Percentiles rank a stretch among this genome's conserved stretches.
Evolutionary conservation across 2,329 filamentous ascomycete genomes (phyloP).

Genomic region (Graphilbum fragrans): DNA sequence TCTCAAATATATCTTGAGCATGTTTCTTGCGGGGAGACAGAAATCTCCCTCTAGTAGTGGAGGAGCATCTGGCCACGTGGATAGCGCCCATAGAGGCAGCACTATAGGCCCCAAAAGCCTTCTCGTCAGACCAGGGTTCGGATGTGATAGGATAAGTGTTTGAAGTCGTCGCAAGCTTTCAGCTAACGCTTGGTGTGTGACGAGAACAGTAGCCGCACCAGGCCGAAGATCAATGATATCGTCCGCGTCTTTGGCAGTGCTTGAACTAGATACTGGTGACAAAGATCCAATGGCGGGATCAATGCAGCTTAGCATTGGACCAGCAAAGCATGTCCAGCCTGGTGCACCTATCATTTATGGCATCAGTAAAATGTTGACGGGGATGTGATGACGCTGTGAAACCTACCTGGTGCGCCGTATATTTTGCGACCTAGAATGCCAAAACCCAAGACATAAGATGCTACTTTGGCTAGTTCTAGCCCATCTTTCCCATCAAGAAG

Average conservation of each 20-base stretch:
- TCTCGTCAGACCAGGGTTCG: slow-evolving; percentile 52
- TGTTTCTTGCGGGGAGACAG: slow-evolving; percentile 30
- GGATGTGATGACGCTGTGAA: not conserved
- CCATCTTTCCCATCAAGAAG: slow-evolving; percentile 51
- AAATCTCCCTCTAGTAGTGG: slow-evolving; percentile 23
- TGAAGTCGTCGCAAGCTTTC: slow-evolving; percentile 41
- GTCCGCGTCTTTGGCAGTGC: slow-evolving; percentile 16
- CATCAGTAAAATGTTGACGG: not conserved
- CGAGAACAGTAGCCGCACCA: slow-evolving; percentile 24
- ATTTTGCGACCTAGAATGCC: slow-evolving; percentile 53
- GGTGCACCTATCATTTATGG: slow-evolving; percentile 27
- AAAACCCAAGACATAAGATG: slow-evolving; percentile 51
- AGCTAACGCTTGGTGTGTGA: slow-evolving; percentile 33
- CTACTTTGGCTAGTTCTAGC: slow-evolving; percentile 43
- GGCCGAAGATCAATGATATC: slow-evolving; percentile 34
- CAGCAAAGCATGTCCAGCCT: slow-evolving; percentile 51
- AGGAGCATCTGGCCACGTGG: slow-evolving; percentile 31
- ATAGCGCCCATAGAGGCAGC: slow-evolving; percentile 50
- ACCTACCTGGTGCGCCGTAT: slow-evolving; percentile 48
- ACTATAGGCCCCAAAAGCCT: slow-evolving; percentile 47
- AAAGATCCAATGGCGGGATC: slow-evolving; percentile 30
- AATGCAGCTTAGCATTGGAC: slow-evolving; percentile 41
- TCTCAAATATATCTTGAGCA: slow-evolving; percentile 46
- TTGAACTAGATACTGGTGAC: no score
- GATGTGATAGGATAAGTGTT: slow-evolving; percentile 48